Base-by-base conservation (phyloP, 2,329 filamentous ascomycete species). In the Ampelomyces quisqualis region DNA sequence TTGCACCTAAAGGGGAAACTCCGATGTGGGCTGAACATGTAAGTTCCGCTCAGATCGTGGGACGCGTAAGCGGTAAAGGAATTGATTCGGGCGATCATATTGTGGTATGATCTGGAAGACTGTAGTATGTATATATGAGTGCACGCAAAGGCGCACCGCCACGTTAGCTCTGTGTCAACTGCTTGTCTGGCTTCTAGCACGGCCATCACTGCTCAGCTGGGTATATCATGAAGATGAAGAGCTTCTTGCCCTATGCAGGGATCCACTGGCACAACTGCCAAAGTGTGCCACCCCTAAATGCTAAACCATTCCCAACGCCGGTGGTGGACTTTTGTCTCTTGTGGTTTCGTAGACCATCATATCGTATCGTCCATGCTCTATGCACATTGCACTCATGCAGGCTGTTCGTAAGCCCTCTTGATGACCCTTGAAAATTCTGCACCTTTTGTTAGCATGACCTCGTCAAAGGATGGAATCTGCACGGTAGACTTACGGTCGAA, bases 401-500 rank as follows among this genome's bases (percentile, higher is more conserved):
- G 64, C 48, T 67, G 64, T 38, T 67, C 64, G 44, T 63, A 67
- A 17, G 64, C 62, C 48, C 64, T 57, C 55, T 58, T 62, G 49
- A 67, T 60, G 26, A 67, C 57, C 42, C 64, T 57, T 33, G 63
- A 47, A 35, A 67, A 67, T 52, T 67, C 64, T 67, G 43, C 18
- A 3, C 5, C 5, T 18, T 10, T 7, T 17, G 38, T 62, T 51
- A 64, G 56, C 22, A 19, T 8, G 10, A 10, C n/a, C n/a, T n/a
- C 21, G 22, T 22, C 9, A 8, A 23, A 11, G 3, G 9, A 7
- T 3, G 7, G 5, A 15, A 13, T 1, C 1, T 5, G 13, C 4
- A 10, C 5, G 4, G 7, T 20, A 15, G 20, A 69, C 73, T 69
- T 66, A 76, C 73, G 89, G 57, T 93, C 88, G 45, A 95, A 85